A percentile compares a stretch with the other conserved stretches of the same genome.
These are phyloP conservation scores for Prototheca stagnorum DNA, from an alignment of 163 green algal species.

Conservation along the genomic window DNA sequence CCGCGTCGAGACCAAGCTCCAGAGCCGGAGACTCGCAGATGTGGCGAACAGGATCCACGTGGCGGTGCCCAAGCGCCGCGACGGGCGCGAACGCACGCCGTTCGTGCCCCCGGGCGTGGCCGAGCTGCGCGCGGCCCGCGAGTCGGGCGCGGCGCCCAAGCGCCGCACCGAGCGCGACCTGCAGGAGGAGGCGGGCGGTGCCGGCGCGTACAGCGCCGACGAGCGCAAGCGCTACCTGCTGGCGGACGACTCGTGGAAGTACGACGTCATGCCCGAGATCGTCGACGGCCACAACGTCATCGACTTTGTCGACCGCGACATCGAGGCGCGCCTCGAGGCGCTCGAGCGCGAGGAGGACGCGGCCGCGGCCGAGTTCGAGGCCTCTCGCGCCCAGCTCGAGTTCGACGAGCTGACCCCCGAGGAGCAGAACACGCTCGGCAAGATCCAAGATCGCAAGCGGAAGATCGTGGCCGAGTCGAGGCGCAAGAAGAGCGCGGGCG, in stretches of 20 bases:
- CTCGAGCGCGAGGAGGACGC: slow-evolving; percentile 79
- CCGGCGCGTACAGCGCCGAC: slow-evolving; percentile 82
- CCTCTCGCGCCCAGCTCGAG: slow-evolving; percentile 33
- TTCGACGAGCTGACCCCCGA: slow-evolving; percentile 58
- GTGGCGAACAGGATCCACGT: slow-evolving; percentile 89
- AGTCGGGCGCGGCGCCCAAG: slow-evolving; percentile 28
- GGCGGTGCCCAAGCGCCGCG: slow-evolving; percentile 52
- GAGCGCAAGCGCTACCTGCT: slow-evolving; percentile 77
- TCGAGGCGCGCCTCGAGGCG: slow-evolving; percentile 82
- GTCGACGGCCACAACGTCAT: slow-evolving; percentile 81
- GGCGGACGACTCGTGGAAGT: slow-evolving; percentile 63
- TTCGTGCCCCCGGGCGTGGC: slow-evolving; percentile 51
- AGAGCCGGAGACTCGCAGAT: slow-evolving; percentile 65
- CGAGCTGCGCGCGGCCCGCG: slow-evolving; percentile 15
- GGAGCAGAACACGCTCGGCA: slow-evolving; percentile 44
- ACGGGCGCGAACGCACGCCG: slow-evolving; percentile 43
- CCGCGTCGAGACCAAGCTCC: slow-evolving; percentile 79
- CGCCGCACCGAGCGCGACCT: slow-evolving; percentile 64
- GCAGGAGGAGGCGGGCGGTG: slow-evolving; percentile 64
- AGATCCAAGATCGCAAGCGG: slow-evolving; percentile 55
- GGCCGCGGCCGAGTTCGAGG: slow-evolving; percentile 14
- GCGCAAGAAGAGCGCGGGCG: slow-evolving; percentile 57
- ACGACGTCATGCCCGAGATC: slow-evolving; percentile 97
- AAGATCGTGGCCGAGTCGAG: slow-evolving; percentile 60
- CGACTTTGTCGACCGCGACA: slow-evolving; percentile 96